phyloP scores from a whole-genome alignment of 352 stramenopile genomes.

The Saprolegnia parasitica region DNA sequence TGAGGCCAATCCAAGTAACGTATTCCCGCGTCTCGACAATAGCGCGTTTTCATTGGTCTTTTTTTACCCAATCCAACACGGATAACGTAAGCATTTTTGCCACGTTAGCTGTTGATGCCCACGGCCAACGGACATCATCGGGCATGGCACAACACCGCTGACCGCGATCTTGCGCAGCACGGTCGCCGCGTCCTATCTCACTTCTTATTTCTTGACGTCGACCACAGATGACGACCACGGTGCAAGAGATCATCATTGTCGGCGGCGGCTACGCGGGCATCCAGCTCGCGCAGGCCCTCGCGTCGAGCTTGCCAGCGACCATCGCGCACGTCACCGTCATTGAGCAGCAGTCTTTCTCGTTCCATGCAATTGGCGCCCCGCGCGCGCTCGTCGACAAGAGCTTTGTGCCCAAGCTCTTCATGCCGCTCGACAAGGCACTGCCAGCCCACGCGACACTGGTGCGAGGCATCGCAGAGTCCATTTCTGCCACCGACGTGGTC shows the following conservation, averaged over 20 bases:
- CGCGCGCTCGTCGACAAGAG: constrained; percentile 38
- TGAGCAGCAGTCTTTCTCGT: constrained; percentile 42
- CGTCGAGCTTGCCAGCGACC: constrained; percentile 32
- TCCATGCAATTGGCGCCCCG: constrained; percentile 37
- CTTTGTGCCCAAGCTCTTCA: constrained; percentile 38
- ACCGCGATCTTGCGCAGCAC: too few species aligned
- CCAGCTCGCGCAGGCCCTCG: constrained; percentile 35
- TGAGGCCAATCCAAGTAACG: too few species aligned
- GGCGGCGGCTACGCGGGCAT: constrained; percentile 38
- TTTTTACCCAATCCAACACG: too few species aligned
- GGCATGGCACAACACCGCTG: too few species aligned
- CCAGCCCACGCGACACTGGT: constrained; percentile 30
- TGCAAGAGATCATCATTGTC: constrained; percentile 34
- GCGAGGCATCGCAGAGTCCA: constrained; percentile 32
- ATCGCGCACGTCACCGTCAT: constrained; percentile 37
- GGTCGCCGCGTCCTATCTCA: too few species aligned
- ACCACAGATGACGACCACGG: background rate
- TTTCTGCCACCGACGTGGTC: constrained; percentile 33
- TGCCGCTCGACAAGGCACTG: constrained; percentile 38
- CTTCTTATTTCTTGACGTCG: too few species aligned
- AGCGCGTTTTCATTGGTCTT: too few species aligned
- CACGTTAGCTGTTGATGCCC: too few species aligned
- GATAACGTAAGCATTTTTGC: too few species aligned
- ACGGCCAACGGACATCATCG: too few species aligned
- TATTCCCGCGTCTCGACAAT: too few species aligned